Evolutionary conservation across 768 basidiomycete species (phyloP).

Genomic region (Lanmaoa rubissima): DNA sequence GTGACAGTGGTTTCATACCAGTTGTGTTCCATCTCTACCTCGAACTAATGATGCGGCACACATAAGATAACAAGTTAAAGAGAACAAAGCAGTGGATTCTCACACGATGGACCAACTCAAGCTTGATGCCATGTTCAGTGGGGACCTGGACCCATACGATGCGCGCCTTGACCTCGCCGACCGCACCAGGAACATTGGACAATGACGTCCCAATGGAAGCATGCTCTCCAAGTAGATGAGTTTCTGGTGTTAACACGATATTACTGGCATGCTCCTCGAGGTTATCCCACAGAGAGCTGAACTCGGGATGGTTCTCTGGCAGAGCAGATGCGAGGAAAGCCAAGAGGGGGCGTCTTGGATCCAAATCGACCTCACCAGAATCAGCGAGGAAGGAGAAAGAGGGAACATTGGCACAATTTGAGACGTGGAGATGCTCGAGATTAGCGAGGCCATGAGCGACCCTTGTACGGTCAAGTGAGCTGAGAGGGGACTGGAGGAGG

Average conservation of each 20-base stretch:
- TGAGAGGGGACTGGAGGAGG: constrained; percentile 26
- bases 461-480: constrained; percentile 9
- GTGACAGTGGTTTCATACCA: constrained; percentile 94
- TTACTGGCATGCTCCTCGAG: constrained; percentile 49
- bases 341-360: constrained; percentile 58
- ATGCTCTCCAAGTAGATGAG: constrained; percentile 47
- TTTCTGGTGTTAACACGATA: constrained; percentile 44
- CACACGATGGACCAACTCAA: constrained; percentile 64
- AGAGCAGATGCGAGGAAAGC: constrained; percentile 78
- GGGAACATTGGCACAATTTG: constrained; percentile 55
- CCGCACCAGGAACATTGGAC: constrained; percentile 62
- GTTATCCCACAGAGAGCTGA: constrained; percentile 46
- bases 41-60: constrained; percentile 49
- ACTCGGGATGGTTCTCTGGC: constrained; percentile 41
- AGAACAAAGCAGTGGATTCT: neutral
- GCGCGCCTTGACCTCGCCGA: constrained; percentile 77
- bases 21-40: constrained; percentile 92
- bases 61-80: neutral
- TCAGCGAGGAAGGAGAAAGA: constrained; percentile 12
- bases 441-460: constrained; percentile 17
- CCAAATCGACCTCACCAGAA: constrained; percentile 29
- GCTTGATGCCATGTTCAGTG: constrained; percentile 53
- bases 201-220: constrained; percentile 35
- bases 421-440: constrained; percentile 47
- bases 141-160: constrained; percentile 85